A percentile compares a stretch with the other conserved stretches of the same genome.
Evolutionary conservation across 2,329 filamentous ascomycete genomes (phyloP).

Genomic region (Herpotrichia juniperi): DNA sequence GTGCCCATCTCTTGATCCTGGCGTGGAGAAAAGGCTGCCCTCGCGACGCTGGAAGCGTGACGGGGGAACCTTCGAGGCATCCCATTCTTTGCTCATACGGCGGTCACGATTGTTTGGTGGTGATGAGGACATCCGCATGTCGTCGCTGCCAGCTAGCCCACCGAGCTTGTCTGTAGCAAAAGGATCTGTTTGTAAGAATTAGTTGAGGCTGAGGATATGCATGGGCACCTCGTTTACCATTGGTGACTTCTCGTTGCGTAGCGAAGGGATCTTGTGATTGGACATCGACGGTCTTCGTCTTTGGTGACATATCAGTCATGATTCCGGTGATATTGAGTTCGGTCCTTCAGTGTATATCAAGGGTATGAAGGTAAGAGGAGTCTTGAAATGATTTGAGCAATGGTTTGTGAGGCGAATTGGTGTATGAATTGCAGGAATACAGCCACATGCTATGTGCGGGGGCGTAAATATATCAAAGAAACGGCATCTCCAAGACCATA

Average conservation of each 20-base stretch:
- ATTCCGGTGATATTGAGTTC: neutral
- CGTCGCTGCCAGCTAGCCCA: slow-evolving; percentile 25
- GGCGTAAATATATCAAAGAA: slow-evolving; percentile 11
- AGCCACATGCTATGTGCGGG: neutral
- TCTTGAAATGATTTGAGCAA: neutral
- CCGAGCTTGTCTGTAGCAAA: slow-evolving; percentile 28
- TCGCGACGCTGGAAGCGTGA: slow-evolving; percentile 73
- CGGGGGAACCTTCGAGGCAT: slow-evolving; percentile 70
- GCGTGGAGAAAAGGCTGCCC: slow-evolving; percentile 72
- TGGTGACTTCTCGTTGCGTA: slow-evolving; percentile 21
- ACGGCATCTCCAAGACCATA: neutral
- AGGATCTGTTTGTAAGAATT: slow-evolving; percentile 15
- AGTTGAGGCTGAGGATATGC: neutral
- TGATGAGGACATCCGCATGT: slow-evolving; percentile 23
- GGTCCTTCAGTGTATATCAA: neutral
- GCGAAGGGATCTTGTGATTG: slow-evolving; percentile 27
- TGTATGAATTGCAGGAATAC: neutral
- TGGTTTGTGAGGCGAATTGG: neutral
- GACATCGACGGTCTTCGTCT: slow-evolving; percentile 19
- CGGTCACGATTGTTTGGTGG: slow-evolving; percentile 28
- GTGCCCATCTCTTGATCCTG: slow-evolving; percentile 68
- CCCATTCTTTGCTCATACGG: slow-evolving; percentile 51
- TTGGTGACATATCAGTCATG: slow-evolving; percentile 13
- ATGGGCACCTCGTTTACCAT: slow-evolving; percentile 10
- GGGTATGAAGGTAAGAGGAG: neutral